These are phyloP conservation scores for Aphanocladium album DNA, from an alignment of 2,329 filamentous ascomycete genomes.

Conservation along the genomic window DNA sequence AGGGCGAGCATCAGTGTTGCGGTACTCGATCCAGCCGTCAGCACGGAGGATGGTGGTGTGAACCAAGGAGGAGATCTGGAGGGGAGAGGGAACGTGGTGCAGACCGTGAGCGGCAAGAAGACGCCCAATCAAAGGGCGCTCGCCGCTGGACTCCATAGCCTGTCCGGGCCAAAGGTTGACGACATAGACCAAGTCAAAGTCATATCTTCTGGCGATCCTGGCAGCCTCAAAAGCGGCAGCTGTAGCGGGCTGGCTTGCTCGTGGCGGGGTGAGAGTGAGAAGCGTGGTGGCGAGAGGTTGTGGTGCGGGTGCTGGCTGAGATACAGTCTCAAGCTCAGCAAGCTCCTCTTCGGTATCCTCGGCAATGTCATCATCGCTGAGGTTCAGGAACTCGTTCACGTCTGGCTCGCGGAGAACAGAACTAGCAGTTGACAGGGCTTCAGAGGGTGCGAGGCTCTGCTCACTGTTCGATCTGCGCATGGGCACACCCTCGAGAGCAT, in stretches of 20 bases:
- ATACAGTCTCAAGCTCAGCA: constrained; percentile 16
- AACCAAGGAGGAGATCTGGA: constrained; percentile 45
- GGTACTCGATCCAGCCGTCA: constrained; percentile 50
- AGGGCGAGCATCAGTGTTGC: constrained; percentile 34
- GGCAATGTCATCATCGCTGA: constrained; percentile 55
- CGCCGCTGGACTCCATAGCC: background rate
- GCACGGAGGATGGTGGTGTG: constrained; percentile 46
- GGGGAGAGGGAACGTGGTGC: constrained; percentile 44
- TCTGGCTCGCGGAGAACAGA: constrained; percentile 45
- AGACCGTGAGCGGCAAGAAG: constrained; percentile 52
- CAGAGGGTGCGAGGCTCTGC: constrained; percentile 26
- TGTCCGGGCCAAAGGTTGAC: constrained; percentile 51
- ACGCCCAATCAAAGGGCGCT: constrained; percentile 38
- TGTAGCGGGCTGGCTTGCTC: constrained; percentile 38
- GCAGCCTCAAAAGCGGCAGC: constrained; percentile 50
- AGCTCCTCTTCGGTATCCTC: constrained; percentile 32
- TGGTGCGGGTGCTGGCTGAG: constrained; percentile 20
- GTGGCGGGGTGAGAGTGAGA: constrained; percentile 41
- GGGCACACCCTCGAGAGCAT: constrained; percentile 21
- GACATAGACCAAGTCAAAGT: constrained; percentile 55
- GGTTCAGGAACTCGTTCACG: constrained; percentile 47
- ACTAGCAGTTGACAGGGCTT: constrained; percentile 24
- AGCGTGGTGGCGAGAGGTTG: constrained; percentile 27
- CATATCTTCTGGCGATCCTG: constrained; percentile 49
- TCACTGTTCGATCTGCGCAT: constrained; percentile 26